Base-by-base conservation (phyloP, 768 basidiomycete genomes). In the Boletales sp. region DNA sequence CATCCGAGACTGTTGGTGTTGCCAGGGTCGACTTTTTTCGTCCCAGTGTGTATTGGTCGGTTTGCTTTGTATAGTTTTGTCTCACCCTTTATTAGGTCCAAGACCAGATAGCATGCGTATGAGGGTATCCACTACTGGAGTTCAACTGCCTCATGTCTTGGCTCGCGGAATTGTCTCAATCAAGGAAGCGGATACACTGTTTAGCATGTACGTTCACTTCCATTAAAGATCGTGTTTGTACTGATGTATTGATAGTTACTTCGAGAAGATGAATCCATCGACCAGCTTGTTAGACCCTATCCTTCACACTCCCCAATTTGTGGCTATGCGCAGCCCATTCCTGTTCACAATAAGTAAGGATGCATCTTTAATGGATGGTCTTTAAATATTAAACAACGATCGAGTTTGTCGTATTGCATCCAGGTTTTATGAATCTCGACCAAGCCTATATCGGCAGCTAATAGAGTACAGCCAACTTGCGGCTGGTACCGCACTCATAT, bases 351-450 rank as follows among this genome's bases (percentile, higher is more conserved):
- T 92, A 50, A 81, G 89, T 91, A 59, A 79, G 83, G 81, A 55
- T 40, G 14, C n/a, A 17, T 36, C 40, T 14, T 29, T 21, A 21
- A 40, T 48, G n/a, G 12, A n/a, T 5, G 21, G 11, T 19, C 12
- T 40, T 42, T 30, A 11, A 4, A 41, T 37, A 46, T 35, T 45
- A 65, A 31, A 54, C 52, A n/a, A 32, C 19, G 30, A 37, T 48
- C 27, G 60, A 90, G 88, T 97, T 36, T 95, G 93, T 64, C 92
- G 90, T 2, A 81, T 94, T 48, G 83, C 93, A 6, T 92, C 92
- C 12, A 76, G 92, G 50, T 93, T 86, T 67, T 88, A 90, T 61
- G 62, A 75, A 1, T 79, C 83, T 41, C 82, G 86, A 19, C 82
- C 84, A 0, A 80, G 81, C 12, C 74, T 95, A 2, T 91, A 92